These are phyloP conservation scores for Ustilago curta DNA, from an alignment of 1,284 basidiomycete species.

Conservation along the genomic window DNA sequence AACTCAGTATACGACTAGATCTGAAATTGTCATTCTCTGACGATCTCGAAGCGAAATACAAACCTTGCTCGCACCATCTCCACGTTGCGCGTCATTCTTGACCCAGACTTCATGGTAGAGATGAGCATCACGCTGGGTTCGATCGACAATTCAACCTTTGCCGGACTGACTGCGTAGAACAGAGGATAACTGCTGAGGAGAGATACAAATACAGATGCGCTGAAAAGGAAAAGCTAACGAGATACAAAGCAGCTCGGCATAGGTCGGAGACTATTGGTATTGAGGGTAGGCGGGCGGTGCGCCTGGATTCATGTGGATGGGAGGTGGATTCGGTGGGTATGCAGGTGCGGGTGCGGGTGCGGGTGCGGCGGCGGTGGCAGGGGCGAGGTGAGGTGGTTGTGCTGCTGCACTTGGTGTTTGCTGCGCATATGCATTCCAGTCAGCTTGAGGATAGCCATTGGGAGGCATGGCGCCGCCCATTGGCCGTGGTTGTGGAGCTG, in stretches of 20 bases:
- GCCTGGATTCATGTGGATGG: slow-evolving; percentile 31
- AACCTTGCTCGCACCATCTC: too few relatives aligned
- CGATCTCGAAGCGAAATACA: too few relatives aligned
- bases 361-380: background rate
- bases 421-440: slow-evolving; percentile 17
- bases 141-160: background rate
- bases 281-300: slow-evolving; percentile 28
- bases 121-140: too few relatives aligned
- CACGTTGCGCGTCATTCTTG: too few relatives aligned
- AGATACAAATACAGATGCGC: slow-evolving; percentile 30
- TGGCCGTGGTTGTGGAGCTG: slow-evolving; percentile 6
- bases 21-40: too few relatives aligned
- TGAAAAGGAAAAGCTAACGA: background rate
- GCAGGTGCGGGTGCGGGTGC: background rate
- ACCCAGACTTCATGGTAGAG: too few relatives aligned
- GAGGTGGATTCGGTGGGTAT: slow-evolving; percentile 21
- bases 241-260: background rate
- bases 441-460: slow-evolving; percentile 12
- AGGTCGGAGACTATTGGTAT: slow-evolving; percentile 13
- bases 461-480: slow-evolving; percentile 6
- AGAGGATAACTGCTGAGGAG: background rate
- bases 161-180: background rate
- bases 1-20: slow-evolving; percentile 14
- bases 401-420: slow-evolving; percentile 8
- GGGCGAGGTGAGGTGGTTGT: slow-evolving; percentile 16